phyloP scores from a whole-genome alignment of 2,329 filamentous ascomycete species.

The Talaromyces sp. region DNA sequence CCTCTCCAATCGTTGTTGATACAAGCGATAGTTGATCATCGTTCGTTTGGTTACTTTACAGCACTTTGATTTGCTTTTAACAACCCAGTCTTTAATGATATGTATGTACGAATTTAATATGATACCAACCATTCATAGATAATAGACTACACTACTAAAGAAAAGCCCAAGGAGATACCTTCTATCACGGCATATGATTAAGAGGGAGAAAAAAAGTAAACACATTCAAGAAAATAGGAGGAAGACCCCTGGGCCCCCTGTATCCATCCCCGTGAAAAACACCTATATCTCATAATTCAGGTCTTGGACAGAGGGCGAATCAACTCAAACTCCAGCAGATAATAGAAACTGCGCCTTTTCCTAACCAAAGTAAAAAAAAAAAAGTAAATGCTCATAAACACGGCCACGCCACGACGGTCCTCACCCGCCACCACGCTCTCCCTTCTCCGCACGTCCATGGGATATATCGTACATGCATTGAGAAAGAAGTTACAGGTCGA shows the following conservation, averaged over 20 bases:
- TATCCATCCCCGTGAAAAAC: slow-evolving; percentile 11
- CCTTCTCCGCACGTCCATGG: slow-evolving; percentile 22
- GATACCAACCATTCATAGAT: background rate
- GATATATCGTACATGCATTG: slow-evolving; percentile 29
- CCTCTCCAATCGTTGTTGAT: too few relatives aligned
- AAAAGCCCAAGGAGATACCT: slow-evolving; percentile 4
- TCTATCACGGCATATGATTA: slow-evolving; percentile 26
- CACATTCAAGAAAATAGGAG: slow-evolving; percentile 20
- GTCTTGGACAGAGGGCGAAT: slow-evolving; percentile 17
- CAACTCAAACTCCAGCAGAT: slow-evolving; percentile 27
- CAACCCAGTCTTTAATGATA: background rate
- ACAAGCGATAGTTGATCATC: too few relatives aligned
- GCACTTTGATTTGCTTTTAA: too few relatives aligned
- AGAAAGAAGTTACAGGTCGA: slow-evolving; percentile 41
- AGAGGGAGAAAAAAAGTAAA: slow-evolving; percentile 16
- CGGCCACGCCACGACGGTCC: slow-evolving; percentile 12
- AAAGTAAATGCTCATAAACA: slow-evolving; percentile 31
- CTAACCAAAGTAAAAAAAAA: slow-evolving; percentile 22
- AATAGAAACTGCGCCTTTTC: slow-evolving; percentile 35
- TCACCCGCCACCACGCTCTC: slow-evolving; percentile 4
- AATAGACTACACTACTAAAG: background rate
- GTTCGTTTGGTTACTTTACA: too few relatives aligned
- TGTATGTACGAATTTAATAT: background rate
- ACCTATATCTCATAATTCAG: slow-evolving; percentile 9
- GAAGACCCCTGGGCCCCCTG: slow-evolving; percentile 8